Percentiles rank a stretch among this genome's conserved stretches.
Evolutionary conservation across 2,329 filamentous ascomycete species (phyloP).

Genomic region (Mycosphaerelloides madeirae): DNA sequence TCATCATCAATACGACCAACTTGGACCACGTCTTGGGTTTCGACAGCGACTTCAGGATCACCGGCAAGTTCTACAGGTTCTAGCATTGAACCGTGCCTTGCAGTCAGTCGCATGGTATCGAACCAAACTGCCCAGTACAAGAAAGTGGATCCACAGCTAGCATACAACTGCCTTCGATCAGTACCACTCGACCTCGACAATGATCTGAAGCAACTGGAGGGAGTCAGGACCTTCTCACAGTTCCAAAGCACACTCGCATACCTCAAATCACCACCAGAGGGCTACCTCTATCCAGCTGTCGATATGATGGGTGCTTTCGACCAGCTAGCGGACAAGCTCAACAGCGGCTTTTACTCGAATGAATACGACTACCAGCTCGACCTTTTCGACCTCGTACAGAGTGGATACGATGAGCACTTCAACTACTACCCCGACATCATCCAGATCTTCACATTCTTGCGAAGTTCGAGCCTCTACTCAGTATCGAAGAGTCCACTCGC

Average conservation of each 20-base stretch:
- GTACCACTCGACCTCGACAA: conserved; percentile 5
- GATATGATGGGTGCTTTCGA: conserved; percentile 38
- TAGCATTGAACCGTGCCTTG: no score
- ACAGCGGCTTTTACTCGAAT: conserved; percentile 29
- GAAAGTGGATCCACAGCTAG: not conserved
- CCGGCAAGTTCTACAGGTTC: no score
- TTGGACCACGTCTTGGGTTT: not conserved
- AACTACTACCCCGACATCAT: conserved; percentile 36
- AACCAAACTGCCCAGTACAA: not conserved
- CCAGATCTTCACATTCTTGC: conserved; percentile 35
- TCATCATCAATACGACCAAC: not conserved
- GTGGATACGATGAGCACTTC: conserved; percentile 41
- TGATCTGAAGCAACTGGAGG: conserved; percentile 1
- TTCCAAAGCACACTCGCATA: conserved; percentile 40
- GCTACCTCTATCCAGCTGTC: conserved; percentile 33
- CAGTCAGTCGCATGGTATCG: not conserved
- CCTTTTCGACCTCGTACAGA: conserved; percentile 32
- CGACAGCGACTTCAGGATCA: not conserved
- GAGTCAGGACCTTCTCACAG: conserved; percentile 24
- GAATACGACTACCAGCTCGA: conserved; percentile 41
- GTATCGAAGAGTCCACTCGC: conserved; percentile 34
- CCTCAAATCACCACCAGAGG: conserved; percentile 35
- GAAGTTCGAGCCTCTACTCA: conserved; percentile 10
- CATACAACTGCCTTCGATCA: conserved; percentile 5
- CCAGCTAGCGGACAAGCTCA: conserved; percentile 30